These are phyloP conservation scores for Rhododendron vialii DNA, from an alignment of 148 eudicot genomes.

Conservation along the genomic window DNA sequence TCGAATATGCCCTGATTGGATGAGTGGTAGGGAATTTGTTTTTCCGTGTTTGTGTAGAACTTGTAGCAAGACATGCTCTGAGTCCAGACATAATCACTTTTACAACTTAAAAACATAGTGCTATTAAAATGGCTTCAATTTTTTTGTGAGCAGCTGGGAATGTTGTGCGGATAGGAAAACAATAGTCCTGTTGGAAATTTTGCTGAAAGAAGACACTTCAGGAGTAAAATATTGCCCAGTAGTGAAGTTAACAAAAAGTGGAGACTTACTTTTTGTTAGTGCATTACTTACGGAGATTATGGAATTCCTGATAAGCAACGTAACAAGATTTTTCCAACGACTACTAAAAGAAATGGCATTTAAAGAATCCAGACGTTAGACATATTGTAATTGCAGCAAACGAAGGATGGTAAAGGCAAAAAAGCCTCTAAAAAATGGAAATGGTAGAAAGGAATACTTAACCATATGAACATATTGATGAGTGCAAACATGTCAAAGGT, in stretches of 20 bases:
- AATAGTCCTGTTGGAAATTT: not conserved
- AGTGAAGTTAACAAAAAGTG: not conserved
- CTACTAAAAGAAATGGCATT: not conserved
- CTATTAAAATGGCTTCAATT: not conserved
- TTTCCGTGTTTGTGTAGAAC: not conserved
- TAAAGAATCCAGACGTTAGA: not conserved
- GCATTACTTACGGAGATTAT: not conserved
- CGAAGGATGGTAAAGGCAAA: not conserved
- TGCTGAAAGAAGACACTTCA: not conserved
- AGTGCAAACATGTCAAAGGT: not conserved
- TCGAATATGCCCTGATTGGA: not conserved
- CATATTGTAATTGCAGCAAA: not conserved
- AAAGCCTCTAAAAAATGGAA: not conserved
- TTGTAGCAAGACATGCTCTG: not conserved
- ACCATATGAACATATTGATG: not conserved
- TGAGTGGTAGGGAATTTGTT: not conserved
- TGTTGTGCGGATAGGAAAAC: not conserved
- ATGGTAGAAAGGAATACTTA: not conserved
- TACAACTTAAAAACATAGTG: not conserved
- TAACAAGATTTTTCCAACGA: not conserved
- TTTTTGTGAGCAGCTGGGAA: not conserved
- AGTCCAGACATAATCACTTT: not conserved
- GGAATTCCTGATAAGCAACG: not conserved
- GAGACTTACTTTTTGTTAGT: not conserved
- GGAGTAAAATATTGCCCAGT: not conserved